phyloP scores from a whole-genome alignment of 108 stramenopile species.

The Poteriospumella lacustris region DNA sequence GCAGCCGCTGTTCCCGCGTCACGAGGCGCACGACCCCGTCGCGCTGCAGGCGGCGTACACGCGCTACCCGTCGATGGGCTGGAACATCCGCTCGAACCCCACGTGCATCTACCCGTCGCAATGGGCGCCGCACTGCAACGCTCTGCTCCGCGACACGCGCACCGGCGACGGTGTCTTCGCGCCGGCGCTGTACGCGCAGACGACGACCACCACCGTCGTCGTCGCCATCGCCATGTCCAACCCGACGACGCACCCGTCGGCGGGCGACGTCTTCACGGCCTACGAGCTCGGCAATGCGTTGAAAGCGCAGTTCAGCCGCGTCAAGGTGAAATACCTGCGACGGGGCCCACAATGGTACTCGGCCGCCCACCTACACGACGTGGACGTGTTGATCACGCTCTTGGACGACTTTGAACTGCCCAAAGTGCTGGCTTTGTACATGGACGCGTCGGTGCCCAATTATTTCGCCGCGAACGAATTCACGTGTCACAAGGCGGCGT shows the following conservation, averaged over 20 bases:
- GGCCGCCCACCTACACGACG: background rate
- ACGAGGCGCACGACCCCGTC: no score
- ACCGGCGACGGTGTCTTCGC: no score
- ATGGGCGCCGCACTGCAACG: no score
- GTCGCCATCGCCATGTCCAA: background rate
- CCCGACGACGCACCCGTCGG: background rate
- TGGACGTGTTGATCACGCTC: slow-evolving; percentile 15
- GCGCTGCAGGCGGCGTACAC: no score
- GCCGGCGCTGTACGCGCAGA: no score
- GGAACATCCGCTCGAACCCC: no score
- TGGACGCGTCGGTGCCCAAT: background rate
- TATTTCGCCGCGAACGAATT: background rate
- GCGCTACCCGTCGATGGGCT: no score
- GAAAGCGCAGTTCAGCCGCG: background rate
- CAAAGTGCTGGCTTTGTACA: background rate
- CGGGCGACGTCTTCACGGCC: slow-evolving; percentile 18
- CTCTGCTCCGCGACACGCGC: no score
- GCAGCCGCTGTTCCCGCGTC: no score
- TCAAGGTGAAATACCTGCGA: slow-evolving; percentile 8
- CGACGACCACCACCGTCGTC: no score
- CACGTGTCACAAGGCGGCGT: background rate
- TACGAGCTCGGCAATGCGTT: slow-evolving; percentile 14
- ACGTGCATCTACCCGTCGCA: no score
- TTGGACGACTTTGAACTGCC: slow-evolving; percentile 1
- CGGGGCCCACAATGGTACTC: background rate